A percentile compares a stretch with the other conserved stretches of the same genome.
Conservation (phyloP, 208 protist species). For the Leishmania mexicana region DNA sequence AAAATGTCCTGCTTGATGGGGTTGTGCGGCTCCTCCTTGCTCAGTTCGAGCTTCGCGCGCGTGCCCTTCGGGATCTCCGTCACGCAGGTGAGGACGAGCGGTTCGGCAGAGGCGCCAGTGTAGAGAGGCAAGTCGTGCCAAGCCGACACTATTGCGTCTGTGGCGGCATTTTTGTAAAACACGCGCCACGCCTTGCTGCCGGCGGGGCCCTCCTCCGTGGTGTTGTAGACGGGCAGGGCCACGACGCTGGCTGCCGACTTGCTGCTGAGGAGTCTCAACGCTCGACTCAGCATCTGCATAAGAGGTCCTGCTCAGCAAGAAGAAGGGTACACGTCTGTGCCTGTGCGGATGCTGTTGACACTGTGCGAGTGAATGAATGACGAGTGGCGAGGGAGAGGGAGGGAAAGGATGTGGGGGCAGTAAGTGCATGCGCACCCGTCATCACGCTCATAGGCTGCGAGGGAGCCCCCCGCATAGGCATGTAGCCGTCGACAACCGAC, state of each 20-base stretch:
- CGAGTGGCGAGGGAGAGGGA: not conserved
- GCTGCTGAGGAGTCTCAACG: constrained; percentile 4
- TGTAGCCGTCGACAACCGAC: not conserved
- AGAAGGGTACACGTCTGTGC: not conserved
- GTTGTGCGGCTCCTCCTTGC: constrained; percentile 89
- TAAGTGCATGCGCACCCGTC: not conserved
- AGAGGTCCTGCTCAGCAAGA: not conserved
- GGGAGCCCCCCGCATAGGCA: not conserved
- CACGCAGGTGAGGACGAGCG: constrained; percentile 64
- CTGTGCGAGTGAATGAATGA: not conserved
- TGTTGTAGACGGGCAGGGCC: constrained; percentile 18
- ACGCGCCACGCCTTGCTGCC: constrained; percentile 66
- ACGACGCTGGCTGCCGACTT: not conserved
- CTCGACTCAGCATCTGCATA: constrained; percentile 17
- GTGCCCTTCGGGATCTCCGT: constrained; percentile 91
- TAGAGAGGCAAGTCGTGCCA: constrained; percentile 76
- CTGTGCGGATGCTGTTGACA: not conserved
- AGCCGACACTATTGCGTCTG: constrained; percentile 33
- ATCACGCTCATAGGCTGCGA: too few relatives aligned
- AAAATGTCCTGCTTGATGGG: constrained; percentile 92
- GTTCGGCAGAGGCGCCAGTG: constrained; percentile 29
- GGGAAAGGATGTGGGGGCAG: not conserved
- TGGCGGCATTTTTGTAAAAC: constrained; percentile 37
- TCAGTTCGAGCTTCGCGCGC: constrained; percentile 93
- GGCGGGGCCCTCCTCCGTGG: constrained; percentile 10